phyloP scores from a whole-genome alignment of 495 filamentous ascomycete species.

The Chaetomium cochliodes region DNA sequence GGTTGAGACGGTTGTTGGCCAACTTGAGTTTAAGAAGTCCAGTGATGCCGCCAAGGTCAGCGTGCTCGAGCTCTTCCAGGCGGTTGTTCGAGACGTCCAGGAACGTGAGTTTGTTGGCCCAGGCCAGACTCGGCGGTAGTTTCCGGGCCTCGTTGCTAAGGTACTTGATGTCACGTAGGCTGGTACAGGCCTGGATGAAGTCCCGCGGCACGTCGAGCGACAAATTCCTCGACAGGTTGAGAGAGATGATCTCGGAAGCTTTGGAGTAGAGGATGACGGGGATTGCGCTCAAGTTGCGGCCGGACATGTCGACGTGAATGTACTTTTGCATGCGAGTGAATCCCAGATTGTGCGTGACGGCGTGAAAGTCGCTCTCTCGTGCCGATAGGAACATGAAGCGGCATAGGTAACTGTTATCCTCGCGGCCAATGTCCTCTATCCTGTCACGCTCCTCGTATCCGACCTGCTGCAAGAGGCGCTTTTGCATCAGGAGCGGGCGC shows the following conservation, averaged over 20 bases:
- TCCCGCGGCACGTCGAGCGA: conserved; percentile 92
- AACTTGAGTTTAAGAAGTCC: conserved; percentile 88
- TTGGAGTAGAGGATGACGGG: conserved; percentile 91
- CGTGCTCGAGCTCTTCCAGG: conserved; percentile 80
- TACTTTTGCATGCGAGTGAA: conserved; percentile 81
- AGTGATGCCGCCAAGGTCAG: conserved; percentile 59
- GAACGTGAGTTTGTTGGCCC: conserved; percentile 77
- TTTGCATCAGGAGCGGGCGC: conserved; percentile 87
- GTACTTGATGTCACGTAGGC: conserved; percentile 91
- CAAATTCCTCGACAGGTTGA: conserved; percentile 89
- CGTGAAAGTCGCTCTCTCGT: conserved; percentile 74
- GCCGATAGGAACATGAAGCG: conserved; percentile 92
- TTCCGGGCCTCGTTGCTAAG: conserved; percentile 85
- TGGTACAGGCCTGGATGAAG: conserved; percentile 90
- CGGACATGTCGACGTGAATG: conserved; percentile 87
- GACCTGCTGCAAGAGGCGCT: conserved; percentile 84
- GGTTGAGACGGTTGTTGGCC: conserved; percentile 82
- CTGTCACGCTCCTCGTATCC: conserved; percentile 86
- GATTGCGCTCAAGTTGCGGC: conserved; percentile 91
- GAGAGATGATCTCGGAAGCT: conserved; percentile 85
- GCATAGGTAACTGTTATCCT: conserved; percentile 95
- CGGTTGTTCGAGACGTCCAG: conserved; percentile 94
- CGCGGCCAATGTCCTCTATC: conserved; percentile 92
- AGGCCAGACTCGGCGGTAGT: conserved; percentile 79
- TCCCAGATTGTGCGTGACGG: conserved; percentile 64